phyloP scores from a whole-genome alignment of 495 filamentous ascomycete species.

The Parathielavia hyrcaniae region DNA sequence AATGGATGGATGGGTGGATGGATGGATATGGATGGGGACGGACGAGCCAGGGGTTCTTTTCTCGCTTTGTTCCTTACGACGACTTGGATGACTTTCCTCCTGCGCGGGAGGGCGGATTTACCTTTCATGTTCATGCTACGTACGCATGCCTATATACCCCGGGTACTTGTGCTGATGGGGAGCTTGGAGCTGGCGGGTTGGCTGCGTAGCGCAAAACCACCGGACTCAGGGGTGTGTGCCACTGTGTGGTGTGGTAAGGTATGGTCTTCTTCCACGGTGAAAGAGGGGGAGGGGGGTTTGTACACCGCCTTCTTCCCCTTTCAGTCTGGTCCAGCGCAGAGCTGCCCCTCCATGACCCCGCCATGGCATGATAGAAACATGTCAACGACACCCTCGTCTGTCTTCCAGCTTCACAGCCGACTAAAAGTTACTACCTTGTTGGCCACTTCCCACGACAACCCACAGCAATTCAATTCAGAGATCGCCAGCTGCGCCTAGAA shows the following conservation, averaged over 20 bases:
- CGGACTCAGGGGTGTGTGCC: no score
- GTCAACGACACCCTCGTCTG: neutral
- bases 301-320: conserved; percentile 25
- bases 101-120: conserved; percentile 1
- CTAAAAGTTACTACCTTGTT: neutral
- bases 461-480: neutral
- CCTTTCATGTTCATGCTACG: conserved; percentile 9
- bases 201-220: no score
- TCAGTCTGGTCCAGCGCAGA: neutral
- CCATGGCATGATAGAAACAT: conserved; percentile 13
- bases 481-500: neutral
- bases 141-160: conserved; percentile 14
- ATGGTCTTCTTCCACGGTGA: no score
- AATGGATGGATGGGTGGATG: neutral
- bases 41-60: neutral
- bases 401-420: neutral
- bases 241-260: no score
- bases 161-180: neutral
- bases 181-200: neutral
- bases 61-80: conserved; percentile 11
- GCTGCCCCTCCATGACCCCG: conserved; percentile 25
- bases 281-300: neutral
- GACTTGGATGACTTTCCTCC: conserved; percentile 5
- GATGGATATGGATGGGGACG: neutral
- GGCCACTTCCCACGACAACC: neutral